Evolutionary conservation across 2,329 filamentous ascomycete genomes (phyloP), one percentile per base, ranked within the genome.

Genomic region (Penicillium capsulatum): DNA sequence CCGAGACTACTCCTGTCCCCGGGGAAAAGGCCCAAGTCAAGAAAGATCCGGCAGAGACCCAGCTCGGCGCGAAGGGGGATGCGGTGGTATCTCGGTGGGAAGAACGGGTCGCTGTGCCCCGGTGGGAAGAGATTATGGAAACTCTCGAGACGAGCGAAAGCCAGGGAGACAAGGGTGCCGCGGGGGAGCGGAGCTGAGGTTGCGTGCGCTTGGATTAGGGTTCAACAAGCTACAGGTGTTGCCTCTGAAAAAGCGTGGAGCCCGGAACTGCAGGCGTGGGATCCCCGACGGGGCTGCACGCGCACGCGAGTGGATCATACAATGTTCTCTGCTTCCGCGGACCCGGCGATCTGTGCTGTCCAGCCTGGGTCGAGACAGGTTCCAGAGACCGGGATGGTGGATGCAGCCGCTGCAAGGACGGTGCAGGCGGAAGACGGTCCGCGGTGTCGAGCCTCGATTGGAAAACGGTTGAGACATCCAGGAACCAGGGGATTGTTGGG

Each of bases 81-180:
- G 30, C 15, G 16, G 58, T 55, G 3, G 31, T 67, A 11, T 43
- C 51, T 4, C 34, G 30, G 30, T 66, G 63, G 63, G 63, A 66
- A 40, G 49, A 38, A 8, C 49, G 42, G 31, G 59, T 61, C 14
- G 26, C 32, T 4, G 58, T 66, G n/a, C 53, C 61, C 17, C 41
- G 38, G n/a, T 67, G 64, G 64, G 64, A 66, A 43, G 57, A 61
- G 50, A 62, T 58, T 35, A 64, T 67, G 61, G 63, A 63, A 20
- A 51, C 55, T 1, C 43, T 66, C 34, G 63, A 66, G 45, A 49
- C 52, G 53, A 64, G 59, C 40, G 56, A 61, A 9, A 34, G 16
- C 8, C 14, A 34, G 30, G 38, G 24, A 22, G 45, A 39, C 17
- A 40, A 49, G 41, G 44, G 32, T 19, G 39, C 20, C 6, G 27